phyloP scores from a whole-genome alignment of 495 filamentous ascomycete genomes.

The Cercophora sp. region DNA sequence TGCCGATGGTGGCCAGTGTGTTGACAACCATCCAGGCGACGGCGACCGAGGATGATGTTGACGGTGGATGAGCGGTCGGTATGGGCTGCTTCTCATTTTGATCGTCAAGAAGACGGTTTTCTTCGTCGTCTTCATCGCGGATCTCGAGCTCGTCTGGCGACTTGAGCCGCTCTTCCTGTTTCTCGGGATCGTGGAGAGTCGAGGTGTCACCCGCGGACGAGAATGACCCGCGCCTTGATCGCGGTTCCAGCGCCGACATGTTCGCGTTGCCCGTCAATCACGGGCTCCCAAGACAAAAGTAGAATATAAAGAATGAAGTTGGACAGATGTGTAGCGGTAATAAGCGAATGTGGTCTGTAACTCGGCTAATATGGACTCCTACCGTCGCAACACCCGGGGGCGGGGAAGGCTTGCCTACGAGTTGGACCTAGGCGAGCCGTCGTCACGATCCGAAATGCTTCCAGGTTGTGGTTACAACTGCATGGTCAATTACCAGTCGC shows the following conservation, averaged over 20 bases:
- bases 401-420: conserved; percentile 8
- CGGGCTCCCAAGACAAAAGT: no score
- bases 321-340: no score
- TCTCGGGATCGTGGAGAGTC: conserved; percentile 18
- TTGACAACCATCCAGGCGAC: conserved; percentile 56
- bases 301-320: no score
- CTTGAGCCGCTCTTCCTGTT: conserved; percentile 22
- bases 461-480: not conserved
- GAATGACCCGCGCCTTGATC: conserved; percentile 27
- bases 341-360: no score
- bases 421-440: conserved; percentile 14
- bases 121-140: conserved; percentile 26
- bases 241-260: conserved; percentile 8
- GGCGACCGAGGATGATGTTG: conserved; percentile 29
- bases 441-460: not conserved
- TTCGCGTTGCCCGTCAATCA: conserved; percentile 3
- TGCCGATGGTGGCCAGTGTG: conserved; percentile 58
- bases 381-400: not conserved
- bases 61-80: conserved; percentile 6
- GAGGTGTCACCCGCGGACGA: conserved; percentile 29
- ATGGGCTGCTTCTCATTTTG: conserved; percentile 7
- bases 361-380: no score
- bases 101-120: conserved; percentile 30
- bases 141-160: conserved; percentile 25
- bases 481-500: not conserved